Conservation (phyloP, 441 rosid genomes). For the Capsella rubella region DNA sequence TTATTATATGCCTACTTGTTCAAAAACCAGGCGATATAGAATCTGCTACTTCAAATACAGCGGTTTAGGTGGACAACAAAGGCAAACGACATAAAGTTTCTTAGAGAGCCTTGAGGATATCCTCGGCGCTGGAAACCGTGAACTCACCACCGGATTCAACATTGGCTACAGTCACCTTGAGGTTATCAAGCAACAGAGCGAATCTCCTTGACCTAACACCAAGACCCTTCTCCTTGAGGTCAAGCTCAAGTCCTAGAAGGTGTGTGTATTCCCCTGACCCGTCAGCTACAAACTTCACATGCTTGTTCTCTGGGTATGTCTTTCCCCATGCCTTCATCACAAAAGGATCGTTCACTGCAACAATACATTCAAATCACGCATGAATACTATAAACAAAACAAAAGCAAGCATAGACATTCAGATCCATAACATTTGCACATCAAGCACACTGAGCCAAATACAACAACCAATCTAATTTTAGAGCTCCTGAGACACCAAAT, state of each 20-base stretch:
- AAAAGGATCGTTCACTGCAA: slow-evolving; percentile 84
- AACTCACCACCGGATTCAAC: slow-evolving; percentile 88
- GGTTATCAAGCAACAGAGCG: slow-evolving; percentile 85
- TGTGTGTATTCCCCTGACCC: slow-evolving; percentile 85
- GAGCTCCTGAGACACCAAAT: too few species aligned
- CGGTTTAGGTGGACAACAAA: not conserved
- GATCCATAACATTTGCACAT: too few species aligned
- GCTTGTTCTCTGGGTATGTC: slow-evolving; percentile 87
- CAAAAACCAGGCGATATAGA: not conserved
- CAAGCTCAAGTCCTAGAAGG: slow-evolving; percentile 92
- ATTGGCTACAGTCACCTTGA: slow-evolving; percentile 88
- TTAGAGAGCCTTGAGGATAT: slow-evolving; percentile 56
- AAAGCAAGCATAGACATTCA: too few species aligned
- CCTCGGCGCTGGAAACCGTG: slow-evolving; percentile 86
- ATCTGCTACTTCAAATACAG: not conserved
- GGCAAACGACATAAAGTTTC: not conserved
- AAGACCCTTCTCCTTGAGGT: slow-evolving; percentile 80
- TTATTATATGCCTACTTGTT: not conserved
- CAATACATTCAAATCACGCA: too few species aligned
- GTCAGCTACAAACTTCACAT: slow-evolving; percentile 87
- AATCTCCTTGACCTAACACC: slow-evolving; percentile 89
- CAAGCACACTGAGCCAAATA: too few species aligned
- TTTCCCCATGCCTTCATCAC: slow-evolving; percentile 98
- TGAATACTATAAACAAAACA: too few species aligned
- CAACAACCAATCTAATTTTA: too few species aligned